Evolutionary conservation across 78 protist species (phyloP).

Genomic region (Dictyostelium intermedium): DNA sequence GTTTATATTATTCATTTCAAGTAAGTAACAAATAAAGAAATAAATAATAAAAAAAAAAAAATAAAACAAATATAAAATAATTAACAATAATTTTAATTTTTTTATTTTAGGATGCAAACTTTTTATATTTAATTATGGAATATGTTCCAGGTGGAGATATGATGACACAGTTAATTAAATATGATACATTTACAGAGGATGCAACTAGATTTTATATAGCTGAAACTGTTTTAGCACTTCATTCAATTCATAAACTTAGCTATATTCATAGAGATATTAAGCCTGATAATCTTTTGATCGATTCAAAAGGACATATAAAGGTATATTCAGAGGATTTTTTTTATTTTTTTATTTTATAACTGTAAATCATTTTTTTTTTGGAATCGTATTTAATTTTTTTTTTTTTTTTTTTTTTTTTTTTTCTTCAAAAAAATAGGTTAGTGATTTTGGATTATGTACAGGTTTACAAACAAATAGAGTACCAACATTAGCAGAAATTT

Average conservation of each 20-base stretch:
- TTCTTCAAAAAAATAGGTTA: conserved; percentile 65
- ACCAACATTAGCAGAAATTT: conserved; percentile 74
- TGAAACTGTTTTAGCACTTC: conserved; percentile 90
- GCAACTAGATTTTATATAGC: conserved; percentile 92
- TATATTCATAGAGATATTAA: conserved; percentile 89
- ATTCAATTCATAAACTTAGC: conserved; percentile 85
- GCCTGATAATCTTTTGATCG: conserved; percentile 94
- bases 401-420: conserved; percentile 22
- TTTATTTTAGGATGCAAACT: conserved; percentile 68
- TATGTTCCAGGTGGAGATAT: conserved; percentile 92
- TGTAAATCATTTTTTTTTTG: too few species aligned
- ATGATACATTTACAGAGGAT: conserved; percentile 84
- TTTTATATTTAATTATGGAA: conserved; percentile 89
- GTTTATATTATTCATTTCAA: conserved; percentile 91
- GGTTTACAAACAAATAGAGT: conserved; percentile 82
- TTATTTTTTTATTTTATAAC: too few species aligned
- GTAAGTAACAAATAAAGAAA: not conserved
- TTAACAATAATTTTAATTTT: not conserved
- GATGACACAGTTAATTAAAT: conserved; percentile 88
- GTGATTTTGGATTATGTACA: conserved; percentile 94
- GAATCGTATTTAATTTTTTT: conserved; percentile 12
- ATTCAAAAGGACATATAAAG: conserved; percentile 74
- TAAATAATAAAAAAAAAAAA: not conserved
- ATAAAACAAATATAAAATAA: not conserved
- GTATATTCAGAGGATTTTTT: not conserved